Evolutionary conservation across 2,329 filamentous ascomycete genomes (phyloP).

Genomic region (Dactylellina sp.): DNA sequence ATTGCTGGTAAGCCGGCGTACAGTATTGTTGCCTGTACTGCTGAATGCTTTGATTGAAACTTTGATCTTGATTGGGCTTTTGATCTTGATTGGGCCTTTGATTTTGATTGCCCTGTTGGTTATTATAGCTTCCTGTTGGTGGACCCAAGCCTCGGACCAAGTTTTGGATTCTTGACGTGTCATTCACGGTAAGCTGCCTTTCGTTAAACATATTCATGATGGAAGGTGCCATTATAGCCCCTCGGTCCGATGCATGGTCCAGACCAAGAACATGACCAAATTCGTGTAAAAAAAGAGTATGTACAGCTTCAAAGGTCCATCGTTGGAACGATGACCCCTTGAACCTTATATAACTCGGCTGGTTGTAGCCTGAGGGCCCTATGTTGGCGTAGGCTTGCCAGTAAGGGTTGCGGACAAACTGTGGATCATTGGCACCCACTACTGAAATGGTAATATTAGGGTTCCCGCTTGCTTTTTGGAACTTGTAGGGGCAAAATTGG

Average conservation of each 20-base stretch:
- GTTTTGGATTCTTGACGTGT: too few relatives aligned
- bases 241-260: slow-evolving; percentile 4
- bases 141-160: too few relatives aligned
- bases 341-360: slow-evolving; percentile 27
- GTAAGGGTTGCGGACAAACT: slow-evolving; percentile 14
- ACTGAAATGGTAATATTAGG: slow-evolving; percentile 30
- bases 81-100: too few relatives aligned
- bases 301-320: slow-evolving; percentile 21
- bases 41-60: too few relatives aligned
- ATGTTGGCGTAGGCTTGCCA: slow-evolving; percentile 29
- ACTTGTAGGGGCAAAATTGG: slow-evolving; percentile 19
- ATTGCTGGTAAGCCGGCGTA: too few relatives aligned
- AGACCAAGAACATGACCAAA: slow-evolving; percentile 37
- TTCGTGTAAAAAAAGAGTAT: slow-evolving; percentile 36
- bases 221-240: slow-evolving; percentile 23
- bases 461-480: slow-evolving; percentile 30
- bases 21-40: too few relatives aligned
- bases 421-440: slow-evolving; percentile 21
- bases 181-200: slow-evolving; percentile 19
- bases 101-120: too few relatives aligned
- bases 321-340: slow-evolving; percentile 1
- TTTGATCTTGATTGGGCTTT: too few relatives aligned
- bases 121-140: too few relatives aligned
- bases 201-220: slow-evolving; percentile 26
- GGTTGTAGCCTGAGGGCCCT: not conserved